phyloP scores from a whole-genome alignment of 768 basidiomycete genomes.

The Paxillus rubicundulus region DNA sequence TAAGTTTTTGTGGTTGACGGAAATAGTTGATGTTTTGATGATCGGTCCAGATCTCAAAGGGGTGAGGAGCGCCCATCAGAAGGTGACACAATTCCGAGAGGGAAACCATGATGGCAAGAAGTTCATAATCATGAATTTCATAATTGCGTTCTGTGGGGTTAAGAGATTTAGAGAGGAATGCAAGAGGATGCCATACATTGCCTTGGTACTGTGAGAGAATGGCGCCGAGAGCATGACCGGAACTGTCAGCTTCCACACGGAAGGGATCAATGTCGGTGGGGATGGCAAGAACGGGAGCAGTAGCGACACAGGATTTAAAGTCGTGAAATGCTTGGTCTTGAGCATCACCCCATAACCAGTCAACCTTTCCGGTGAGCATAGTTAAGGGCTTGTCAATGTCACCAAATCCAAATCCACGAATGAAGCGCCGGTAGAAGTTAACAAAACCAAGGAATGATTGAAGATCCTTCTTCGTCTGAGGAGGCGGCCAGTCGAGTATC shows the following conservation, averaged over 20 bases:
- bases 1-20: too few species aligned
- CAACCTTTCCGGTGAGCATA: conserved; percentile 23
- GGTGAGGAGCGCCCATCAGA: neutral
- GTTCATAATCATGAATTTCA: conserved; percentile 40
- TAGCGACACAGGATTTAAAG: too few species aligned
- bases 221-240: conserved; percentile 31
- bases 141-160: conserved; percentile 42
- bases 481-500: conserved; percentile 40
- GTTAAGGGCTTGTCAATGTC: conserved; percentile 28
- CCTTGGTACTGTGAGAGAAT: conserved; percentile 23
- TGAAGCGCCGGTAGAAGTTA: conserved; percentile 38
- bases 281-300: too few species aligned
- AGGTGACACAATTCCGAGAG: neutral
- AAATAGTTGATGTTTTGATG: neutral
- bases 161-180: conserved; percentile 36
- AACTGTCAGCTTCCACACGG: conserved; percentile 30
- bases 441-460: conserved; percentile 42
- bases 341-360: conserved; percentile 16
- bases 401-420: conserved; percentile 31
- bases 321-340: too few species aligned
- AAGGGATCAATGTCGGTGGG: too few species aligned
- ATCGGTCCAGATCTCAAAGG: neutral
- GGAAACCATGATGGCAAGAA: neutral
- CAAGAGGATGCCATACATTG: conserved; percentile 35
- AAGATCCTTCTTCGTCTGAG: conserved; percentile 30